These are phyloP conservation scores for Termitomyces eurrhizus DNA, from an alignment of 768 basidiomycete species.

Conservation along the genomic window DNA sequence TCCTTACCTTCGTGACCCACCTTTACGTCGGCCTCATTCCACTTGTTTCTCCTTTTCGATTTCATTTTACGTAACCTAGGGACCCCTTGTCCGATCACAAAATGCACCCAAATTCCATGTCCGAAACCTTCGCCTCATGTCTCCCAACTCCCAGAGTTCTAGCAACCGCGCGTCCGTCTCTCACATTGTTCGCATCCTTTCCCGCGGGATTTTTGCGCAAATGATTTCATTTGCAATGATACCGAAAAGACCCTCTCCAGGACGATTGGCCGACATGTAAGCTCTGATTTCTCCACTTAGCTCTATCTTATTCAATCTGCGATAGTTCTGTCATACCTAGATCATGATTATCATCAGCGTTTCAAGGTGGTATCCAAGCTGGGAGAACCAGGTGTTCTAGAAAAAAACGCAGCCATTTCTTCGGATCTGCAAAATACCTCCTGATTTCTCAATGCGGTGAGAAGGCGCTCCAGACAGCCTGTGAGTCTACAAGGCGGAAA, in stretches of 20 bases:
- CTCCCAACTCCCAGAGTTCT: background rate
- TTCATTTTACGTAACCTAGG: background rate
- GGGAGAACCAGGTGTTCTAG: background rate
- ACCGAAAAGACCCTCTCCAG: background rate
- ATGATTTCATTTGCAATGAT: background rate
- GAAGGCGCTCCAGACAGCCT: background rate
- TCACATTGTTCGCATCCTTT: background rate
- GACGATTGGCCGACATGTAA: background rate
- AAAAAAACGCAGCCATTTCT: background rate
- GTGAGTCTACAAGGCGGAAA: background rate
- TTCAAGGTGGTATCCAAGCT: background rate
- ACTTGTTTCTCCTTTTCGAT: background rate
- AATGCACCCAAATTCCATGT: background rate
- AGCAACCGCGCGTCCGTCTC: background rate
- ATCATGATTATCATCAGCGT: conserved; percentile 1
- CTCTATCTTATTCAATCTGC: background rate
- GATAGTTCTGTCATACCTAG: background rate
- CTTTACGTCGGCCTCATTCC: too few relatives aligned
- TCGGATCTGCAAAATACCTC: background rate
- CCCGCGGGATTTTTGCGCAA: background rate
- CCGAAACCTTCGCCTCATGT: background rate
- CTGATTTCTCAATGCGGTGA: background rate
- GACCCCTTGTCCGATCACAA: too few relatives aligned
- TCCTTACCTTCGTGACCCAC: too few relatives aligned
- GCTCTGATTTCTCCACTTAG: conserved; percentile 9